Evolutionary conservation across 768 basidiomycete genomes (phyloP), one percentile per base, ranked within the genome.

Genomic region (Phylloporus sp.): DNA sequence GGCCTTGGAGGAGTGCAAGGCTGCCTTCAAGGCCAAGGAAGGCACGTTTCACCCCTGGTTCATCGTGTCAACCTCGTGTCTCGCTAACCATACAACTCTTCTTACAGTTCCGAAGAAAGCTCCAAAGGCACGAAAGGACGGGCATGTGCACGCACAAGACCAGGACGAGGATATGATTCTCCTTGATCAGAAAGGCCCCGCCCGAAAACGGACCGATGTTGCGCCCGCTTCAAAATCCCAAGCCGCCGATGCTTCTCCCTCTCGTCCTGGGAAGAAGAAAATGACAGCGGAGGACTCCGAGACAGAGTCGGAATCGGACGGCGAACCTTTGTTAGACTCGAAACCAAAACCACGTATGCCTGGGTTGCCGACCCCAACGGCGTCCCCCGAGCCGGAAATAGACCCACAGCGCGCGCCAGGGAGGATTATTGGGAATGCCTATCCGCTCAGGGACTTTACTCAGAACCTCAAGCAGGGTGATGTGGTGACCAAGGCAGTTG

Each of bases 401-500:
- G 76, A 82, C 46, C 71, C 71, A 14, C 78, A 77, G 23, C 75
- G 78, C 13, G 80, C 78, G 14, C 75, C 80, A 0, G 87, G 87
- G 5, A 71, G 88, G 38, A 85, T 94, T 42, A 80, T 95, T 31
- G 86, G 89, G 9, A 78, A 73, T 31, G 80, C 82, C 0, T 72
- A 74, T 53, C 92, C 92, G 1, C 69, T 94, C 42, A 70, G 71
- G 37, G 92, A 95, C 64, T 96, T 94, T 69, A 69, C 71, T 49
- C 70, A 74, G 56, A 86, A 89, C 59, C 68, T 88, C 27, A 74
- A 71, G 22, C 75, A 75, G 43, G 90, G 89, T 0, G 90, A 91
- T 62, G 69, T 91, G 17, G 88, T 93, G 31, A 80, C 77, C 13
- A 91, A 94, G 66, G 90, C 90, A 0, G 85, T 91, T 8, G 82